Evolutionary conservation across 2,329 filamentous ascomycete species (phyloP).

Genomic region (Beauveria pseudobassiana): DNA sequence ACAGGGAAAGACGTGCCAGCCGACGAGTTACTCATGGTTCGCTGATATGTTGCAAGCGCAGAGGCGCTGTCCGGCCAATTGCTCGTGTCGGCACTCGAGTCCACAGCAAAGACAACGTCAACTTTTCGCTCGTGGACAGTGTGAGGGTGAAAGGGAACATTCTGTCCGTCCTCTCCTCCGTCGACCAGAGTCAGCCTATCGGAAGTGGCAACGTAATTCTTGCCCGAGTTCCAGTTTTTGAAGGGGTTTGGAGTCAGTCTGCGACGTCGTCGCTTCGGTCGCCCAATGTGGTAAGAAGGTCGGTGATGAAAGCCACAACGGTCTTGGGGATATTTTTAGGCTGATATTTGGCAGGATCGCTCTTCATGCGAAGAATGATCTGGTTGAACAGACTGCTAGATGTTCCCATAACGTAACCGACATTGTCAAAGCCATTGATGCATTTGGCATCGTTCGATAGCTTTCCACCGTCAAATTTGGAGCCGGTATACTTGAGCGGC

Average conservation of each 20-base stretch:
- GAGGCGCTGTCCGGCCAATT: constrained; percentile 56
- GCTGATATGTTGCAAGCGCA: constrained; percentile 49
- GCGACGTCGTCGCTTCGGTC: constrained; percentile 65
- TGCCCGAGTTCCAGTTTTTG: constrained; percentile 40
- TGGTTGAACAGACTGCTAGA: constrained; percentile 74
- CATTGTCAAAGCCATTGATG: constrained; percentile 65
- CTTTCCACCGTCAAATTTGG: constrained; percentile 45
- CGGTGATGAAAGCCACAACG: constrained; percentile 36
- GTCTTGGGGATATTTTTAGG: constrained; percentile 41
- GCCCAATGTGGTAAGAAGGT: constrained; percentile 49
- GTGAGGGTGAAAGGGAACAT: constrained; percentile 67
- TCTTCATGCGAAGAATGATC: constrained; percentile 59
- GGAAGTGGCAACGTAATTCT: constrained; percentile 36
- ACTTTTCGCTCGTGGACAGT: constrained; percentile 41
- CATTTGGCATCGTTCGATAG: constrained; percentile 37
- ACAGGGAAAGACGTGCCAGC: constrained; percentile 51
- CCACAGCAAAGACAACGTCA: constrained; percentile 58
- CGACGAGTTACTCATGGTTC: constrained; percentile 37
- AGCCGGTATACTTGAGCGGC: constrained; percentile 52
- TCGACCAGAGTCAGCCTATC: constrained; percentile 66
- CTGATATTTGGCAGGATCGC: constrained; percentile 35
- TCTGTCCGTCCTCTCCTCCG: constrained; percentile 72
- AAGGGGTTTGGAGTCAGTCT: constrained; percentile 57
- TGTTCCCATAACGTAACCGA: constrained; percentile 74
- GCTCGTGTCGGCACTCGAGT: constrained; percentile 55